Conservation (phyloP, 2,329 filamentous ascomycete genomes). For the Diaporthe nobilis region DNA sequence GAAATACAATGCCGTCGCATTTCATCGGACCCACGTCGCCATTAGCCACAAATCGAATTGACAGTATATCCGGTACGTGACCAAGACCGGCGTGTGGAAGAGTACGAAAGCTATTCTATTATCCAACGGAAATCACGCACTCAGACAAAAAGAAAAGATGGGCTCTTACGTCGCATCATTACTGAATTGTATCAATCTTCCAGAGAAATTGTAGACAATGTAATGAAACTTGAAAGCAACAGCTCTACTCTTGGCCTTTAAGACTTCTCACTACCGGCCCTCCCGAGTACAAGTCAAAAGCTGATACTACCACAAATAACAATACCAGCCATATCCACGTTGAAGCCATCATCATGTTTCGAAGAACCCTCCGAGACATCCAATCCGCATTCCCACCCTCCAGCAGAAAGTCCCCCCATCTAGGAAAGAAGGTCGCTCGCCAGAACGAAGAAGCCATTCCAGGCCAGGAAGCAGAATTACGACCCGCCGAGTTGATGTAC, state of each 20-base stretch:
- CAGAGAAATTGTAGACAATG: not conserved
- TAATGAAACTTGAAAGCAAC: not conserved
- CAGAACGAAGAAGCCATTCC: conserved; percentile 49
- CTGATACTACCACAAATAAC: not conserved
- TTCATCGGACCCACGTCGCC: not conserved
- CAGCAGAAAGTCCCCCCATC: not conserved
- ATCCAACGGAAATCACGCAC: no score
- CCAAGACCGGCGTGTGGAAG: not conserved
- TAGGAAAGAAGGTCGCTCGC: conserved; percentile 30
- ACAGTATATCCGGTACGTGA: not conserved
- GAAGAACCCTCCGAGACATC: not conserved
- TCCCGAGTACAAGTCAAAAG: not conserved
- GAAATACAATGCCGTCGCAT: not conserved
- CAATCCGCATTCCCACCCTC: not conserved
- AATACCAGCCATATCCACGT: not conserved
- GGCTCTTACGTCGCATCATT: not conserved
- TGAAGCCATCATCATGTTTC: not conserved
- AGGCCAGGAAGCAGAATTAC: conserved; percentile 55
- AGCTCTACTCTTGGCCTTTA: accelerated
- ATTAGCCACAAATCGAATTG: no score
- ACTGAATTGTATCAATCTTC: no score
- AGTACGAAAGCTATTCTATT: no score
- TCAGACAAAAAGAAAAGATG: no score
- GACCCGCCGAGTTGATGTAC: conserved; percentile 56
- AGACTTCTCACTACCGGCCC: not conserved